phyloP scores from a whole-genome alignment of 2,329 filamentous ascomycete genomes.

The Eurotiales sp. region DNA sequence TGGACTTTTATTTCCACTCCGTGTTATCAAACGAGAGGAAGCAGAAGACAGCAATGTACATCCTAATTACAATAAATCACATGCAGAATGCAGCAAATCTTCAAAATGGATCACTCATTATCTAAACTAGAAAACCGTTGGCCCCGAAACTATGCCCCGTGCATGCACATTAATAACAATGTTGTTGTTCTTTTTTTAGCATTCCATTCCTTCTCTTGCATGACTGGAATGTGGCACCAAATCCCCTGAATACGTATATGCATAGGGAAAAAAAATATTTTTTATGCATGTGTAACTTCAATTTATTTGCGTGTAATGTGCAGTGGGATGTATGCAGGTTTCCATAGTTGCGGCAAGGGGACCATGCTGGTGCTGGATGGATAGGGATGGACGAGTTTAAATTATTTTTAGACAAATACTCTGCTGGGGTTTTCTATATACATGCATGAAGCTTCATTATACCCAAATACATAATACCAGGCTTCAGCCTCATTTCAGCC shows the following conservation, averaged over 20 bases:
- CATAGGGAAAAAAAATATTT: too few relatives aligned
- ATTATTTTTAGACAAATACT: too few relatives aligned
- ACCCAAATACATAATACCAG: too few relatives aligned
- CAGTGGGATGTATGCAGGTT: too few relatives aligned
- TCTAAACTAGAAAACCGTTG: not conserved
- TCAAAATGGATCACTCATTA: not conserved
- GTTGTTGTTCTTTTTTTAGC: not conserved
- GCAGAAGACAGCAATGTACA: not conserved
- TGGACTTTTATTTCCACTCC: too few relatives aligned
- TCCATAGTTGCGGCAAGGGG: too few relatives aligned
- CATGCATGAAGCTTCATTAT: too few relatives aligned
- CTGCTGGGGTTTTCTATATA: too few relatives aligned
- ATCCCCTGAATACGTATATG: too few relatives aligned
- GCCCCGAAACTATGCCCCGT: conserved; percentile 9
- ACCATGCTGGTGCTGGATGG: too few relatives aligned
- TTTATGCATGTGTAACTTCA: not conserved
- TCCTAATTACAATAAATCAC: not conserved
- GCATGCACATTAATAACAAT: not conserved
- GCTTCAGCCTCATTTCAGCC: too few relatives aligned
- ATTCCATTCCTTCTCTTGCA: conserved; percentile 16
- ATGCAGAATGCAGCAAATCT: not conserved
- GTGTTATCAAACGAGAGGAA: not conserved
- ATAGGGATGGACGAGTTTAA: too few relatives aligned
- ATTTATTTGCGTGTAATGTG: not conserved
- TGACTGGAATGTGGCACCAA: conserved; percentile 6